Percentiles rank a stretch among this genome's conserved stretches.
These are phyloP conservation scores for Isoetes engelmannii DNA, from an alignment of 83 land plant species.

Conservation along the genomic window DNA sequence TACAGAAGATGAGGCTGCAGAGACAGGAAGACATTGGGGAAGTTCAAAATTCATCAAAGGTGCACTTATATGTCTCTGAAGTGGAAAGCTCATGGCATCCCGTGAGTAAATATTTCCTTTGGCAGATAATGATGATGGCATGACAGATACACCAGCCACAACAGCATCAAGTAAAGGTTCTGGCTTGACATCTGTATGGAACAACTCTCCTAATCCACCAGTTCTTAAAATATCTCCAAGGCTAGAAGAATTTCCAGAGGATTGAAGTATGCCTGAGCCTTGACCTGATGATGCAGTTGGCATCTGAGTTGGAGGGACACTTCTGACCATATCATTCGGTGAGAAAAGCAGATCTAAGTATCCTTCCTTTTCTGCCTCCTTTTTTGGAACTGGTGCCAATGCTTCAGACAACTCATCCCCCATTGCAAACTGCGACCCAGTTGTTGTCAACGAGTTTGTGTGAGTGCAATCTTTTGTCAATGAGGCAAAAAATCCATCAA, in stretches of 20 bases:
- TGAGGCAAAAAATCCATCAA: slow-evolving; percentile 1
- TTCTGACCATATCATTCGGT: neutral
- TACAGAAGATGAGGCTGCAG: too few relatives aligned
- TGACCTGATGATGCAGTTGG: too few relatives aligned
- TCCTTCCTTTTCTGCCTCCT: neutral
- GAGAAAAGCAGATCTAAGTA: neutral
- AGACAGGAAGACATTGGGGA: too few relatives aligned
- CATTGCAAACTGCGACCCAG: slow-evolving; percentile 1
- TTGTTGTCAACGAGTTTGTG: neutral
- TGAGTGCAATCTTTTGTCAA: neutral
- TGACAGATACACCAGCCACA: slow-evolving; percentile 12
- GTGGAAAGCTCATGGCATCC: neutral
- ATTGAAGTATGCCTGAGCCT: neutral
- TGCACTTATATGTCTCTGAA: neutral
- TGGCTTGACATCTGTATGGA: slow-evolving; percentile 26
- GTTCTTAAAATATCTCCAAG: neutral
- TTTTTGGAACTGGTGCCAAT: neutral
- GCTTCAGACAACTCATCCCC: slow-evolving; percentile 15
- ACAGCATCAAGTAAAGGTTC: slow-evolving; percentile 37
- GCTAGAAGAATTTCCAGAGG: neutral
- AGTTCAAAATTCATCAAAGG: neutral
- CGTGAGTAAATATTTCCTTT: too few relatives aligned
- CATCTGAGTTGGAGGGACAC: neutral
- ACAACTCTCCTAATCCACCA: neutral
- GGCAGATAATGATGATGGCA: too few relatives aligned